Base-by-base conservation (phyloP, 2,329 filamentous ascomycete genomes). In the Penicillium sp. region DNA sequence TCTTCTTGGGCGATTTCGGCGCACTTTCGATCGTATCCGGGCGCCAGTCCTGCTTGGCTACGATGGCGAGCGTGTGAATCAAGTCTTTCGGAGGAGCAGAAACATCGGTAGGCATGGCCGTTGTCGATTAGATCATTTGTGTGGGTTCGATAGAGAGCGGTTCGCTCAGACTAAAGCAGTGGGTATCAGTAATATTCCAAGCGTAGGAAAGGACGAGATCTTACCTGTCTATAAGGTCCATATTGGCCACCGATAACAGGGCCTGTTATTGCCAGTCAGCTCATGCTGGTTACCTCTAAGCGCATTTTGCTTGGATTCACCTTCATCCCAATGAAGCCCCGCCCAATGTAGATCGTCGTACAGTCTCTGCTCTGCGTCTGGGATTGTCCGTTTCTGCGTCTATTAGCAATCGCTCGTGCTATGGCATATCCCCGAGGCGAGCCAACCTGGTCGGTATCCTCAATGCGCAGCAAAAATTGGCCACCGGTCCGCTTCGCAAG, bases 281-380 rank as follows among this genome's bases (percentile, higher is more conserved):
- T 27, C 12, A 13, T 5, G 20, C 18, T 17, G 27, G 20, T 29
- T 36, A 40, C 9, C 9, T 29, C 34, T 8, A 15, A 40, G 7
- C 26, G 18, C 17, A 36, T 40, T 21, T 21, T 9, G 27, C 2
- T 23, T 23, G 29, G 10, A 34, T 63, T 32, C 63, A 87, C 87
- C 92, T 84, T 99, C 95, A 72, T 97, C 92, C 93, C 93, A 99
- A 46, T 87, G 77, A 26, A 99, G 76, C 0, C 92, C 91, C 15
- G 91, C 89, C 94, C 94, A 99, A 74, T 81, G 80, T 47, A 99
- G 74, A 68, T 97, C 93, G 52, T 88, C 77, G 59, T 88, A 89
- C 3, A 99, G 75, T 49, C 86, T 83, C 54, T 86, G 72, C 69
- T 97, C 91, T 1, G 94, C 91, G 66, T 88, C 91, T 0, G 79